Base-by-base conservation (phyloP, 805 yeast genomes). In the Pichia ethanolica region DNA sequence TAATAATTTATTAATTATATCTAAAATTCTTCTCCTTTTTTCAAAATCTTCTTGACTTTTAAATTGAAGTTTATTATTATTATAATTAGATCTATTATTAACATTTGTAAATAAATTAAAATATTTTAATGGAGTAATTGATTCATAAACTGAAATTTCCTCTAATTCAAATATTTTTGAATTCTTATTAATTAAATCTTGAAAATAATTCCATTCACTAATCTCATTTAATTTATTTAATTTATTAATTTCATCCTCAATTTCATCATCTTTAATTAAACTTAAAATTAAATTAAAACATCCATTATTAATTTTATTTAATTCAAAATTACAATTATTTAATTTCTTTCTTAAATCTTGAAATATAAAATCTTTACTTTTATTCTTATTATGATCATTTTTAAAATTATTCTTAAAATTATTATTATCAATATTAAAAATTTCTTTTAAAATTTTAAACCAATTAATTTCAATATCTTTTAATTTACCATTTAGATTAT, bases 191-290 rank as follows among this genome's bases (percentile, higher is more conserved):
- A 83, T 64, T n/a, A 67, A 44, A 61, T 90, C 97, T 53, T 82
- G 77, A 61, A 85, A 86, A 55, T 67, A 75, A 32, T 86, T 61
- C 96, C 96, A 90, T 53, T 87, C 93, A 39, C 86, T 76, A 8
- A 89, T 68, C 28, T 64, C 68, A 12, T 77, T 64, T 0, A 95
- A 85, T 55, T 82, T 83, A 8, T 56, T 55, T 30, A 87, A 65
- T 43, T 80, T 35, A 26, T 14, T 27, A 71, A 48, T 78, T 26
- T 44, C 32, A 36, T 38, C 82, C 55, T 87, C 95, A 40, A 82
- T 72, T 59, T 81, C 95, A 40, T 83, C 72, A 59, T 81, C 81
- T 5, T 39, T 14, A 34, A 40, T 35, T 10, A 45, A 12, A 27
- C 49, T 51, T 33, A 78, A 81, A 51, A 79, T 73, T 30, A 74